Evolutionary conservation across 2,329 filamentous ascomycete genomes (phyloP), one percentile per base, ranked within the genome.

Genomic region (Fusarium buharicum): DNA sequence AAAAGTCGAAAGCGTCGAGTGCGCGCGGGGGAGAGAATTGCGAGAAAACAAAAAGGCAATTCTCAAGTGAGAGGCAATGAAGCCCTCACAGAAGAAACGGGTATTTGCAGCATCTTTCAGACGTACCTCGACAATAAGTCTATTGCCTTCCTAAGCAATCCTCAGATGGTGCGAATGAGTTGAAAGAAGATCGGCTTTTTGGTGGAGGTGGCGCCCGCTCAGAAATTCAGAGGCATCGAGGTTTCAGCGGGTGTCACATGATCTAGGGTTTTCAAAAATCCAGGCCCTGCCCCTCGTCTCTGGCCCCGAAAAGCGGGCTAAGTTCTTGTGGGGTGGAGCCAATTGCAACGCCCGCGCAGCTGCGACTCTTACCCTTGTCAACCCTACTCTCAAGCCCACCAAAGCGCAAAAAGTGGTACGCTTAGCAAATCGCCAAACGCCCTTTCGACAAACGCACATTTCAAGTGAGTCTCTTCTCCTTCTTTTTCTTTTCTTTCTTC

Each of bases 81-180:
- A 67, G 66, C 68, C 64, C 59, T 71, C 70, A 67, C 65, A 59
- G 56, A 63, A 45, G 62, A 68, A 64, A 62, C 53, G 63, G 55
- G 60, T 56, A 61, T 69, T 68, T 72, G 75, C 77, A 80, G 76
- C 80, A 82, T 82, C 80, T 77, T 77, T 78, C 76, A 81, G 80
- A 86, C 83, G 72, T 85, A 86, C 83, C 83, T 86, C 83, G 83
- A 86, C 83, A 85, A 84, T 82, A 81, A 74, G 70, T 50, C 71
- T 78, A 82, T 80, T 85, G 83, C 82, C 83, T 81, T 86, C 83
- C 83, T 86, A 84, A 86, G 83, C 83, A 85, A 81, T 81, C 77
- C 78, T 82, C 78, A 83, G 81, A 84, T 83, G 79, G 76, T 78
- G 77, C 74, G 75, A 62, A 47, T 70, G 68, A 57, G 72, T 73